These are phyloP conservation scores for Coemansia erecta DNA, from an alignment of 192 early-diverging fungal genomes.

Conservation along the genomic window DNA sequence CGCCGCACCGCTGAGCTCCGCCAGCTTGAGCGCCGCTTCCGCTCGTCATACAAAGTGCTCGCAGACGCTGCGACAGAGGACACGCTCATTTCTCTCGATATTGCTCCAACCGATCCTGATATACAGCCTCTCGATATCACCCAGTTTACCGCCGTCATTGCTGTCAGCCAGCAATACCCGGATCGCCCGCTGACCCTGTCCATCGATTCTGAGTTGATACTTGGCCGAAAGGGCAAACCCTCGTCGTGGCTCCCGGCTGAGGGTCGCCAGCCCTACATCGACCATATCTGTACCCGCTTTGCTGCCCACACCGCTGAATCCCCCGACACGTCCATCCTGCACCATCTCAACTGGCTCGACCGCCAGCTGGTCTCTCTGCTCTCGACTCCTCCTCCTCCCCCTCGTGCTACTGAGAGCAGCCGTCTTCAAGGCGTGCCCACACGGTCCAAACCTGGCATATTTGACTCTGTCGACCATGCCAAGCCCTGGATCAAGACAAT, in stretches of 20 bases:
- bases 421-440: not conserved
- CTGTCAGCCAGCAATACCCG: slow-evolving; percentile 24
- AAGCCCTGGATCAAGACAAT: slow-evolving; percentile 45
- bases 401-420: not conserved
- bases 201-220: slow-evolving; percentile 24
- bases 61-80: slow-evolving; percentile 8
- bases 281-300: slow-evolving; percentile 24
- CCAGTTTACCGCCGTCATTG: slow-evolving; percentile 21
- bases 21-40: slow-evolving; percentile 51
- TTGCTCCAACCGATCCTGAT: slow-evolving; percentile 45
- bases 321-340: slow-evolving; percentile 31
- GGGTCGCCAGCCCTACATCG: slow-evolving; percentile 18
- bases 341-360: slow-evolving; percentile 57
- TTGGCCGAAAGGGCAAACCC: slow-evolving; percentile 32
- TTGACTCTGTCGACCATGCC: slow-evolving; percentile 8
- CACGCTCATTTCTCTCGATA: slow-evolving; percentile 21
- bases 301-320: slow-evolving; percentile 25
- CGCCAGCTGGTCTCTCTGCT: slow-evolving; percentile 39
- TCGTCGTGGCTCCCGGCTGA: slow-evolving; percentile 29
- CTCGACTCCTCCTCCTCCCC: slow-evolving; percentile 13
- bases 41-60: slow-evolving; percentile 24
- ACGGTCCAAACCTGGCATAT: slow-evolving; percentile 7
- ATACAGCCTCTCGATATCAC: slow-evolving; percentile 26
- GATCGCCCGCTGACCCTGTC: slow-evolving; percentile 13
- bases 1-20: slow-evolving; percentile 27